Base-by-base conservation (phyloP, 371 early-diverging fungal species). In the Syncephalis fuscata region DNA sequence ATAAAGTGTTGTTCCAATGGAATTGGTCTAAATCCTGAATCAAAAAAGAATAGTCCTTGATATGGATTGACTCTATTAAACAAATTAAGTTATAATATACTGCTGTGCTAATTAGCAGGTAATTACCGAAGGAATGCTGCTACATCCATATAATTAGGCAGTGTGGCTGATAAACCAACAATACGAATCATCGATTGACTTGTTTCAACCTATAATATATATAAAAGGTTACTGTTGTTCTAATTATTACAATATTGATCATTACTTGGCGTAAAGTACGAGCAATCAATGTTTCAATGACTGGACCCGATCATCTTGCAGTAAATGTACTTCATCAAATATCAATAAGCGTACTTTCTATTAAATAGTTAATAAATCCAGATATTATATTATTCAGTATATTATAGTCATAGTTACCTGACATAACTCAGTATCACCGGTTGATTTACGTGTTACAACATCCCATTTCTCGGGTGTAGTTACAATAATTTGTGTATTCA, bases 391-490 rank as follows among this genome's bases (percentile, higher is more conserved):
- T 38, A 48, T 11, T 1, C 1, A 37, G 19, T 10, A 19, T 37
- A 11, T 16, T 43, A 9, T 16, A 20, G 26, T 8, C 1, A 46
- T 45, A 3, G 14, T 32, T 32, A 32, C 32, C 32, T 32, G 82
- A 4, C 85, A 78, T n/a, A 94, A 67, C 54, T 93, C 92, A 2
- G 76, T 79, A 64, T 92, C 92, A 19, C 91, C 92, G 1, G 80
- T 81, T 20, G 85, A 71, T 67, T 96, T 98, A 56, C 99, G 71
- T 7, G 99, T 99, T 21, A 96, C 85, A 1, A 97, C 94, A 70
- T 99, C 99, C 94, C 98, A 99, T 60, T 99, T 99, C 61, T 99
- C 99, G 0, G 99, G 99, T 1, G 99, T 99, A 10, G 97, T 97
- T 14, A 99, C 93, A 52, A 99, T 87, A 51, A 99, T 87, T 61